Conservation (phyloP, 805 yeast species). For the Yarrowia bubula region DNA sequence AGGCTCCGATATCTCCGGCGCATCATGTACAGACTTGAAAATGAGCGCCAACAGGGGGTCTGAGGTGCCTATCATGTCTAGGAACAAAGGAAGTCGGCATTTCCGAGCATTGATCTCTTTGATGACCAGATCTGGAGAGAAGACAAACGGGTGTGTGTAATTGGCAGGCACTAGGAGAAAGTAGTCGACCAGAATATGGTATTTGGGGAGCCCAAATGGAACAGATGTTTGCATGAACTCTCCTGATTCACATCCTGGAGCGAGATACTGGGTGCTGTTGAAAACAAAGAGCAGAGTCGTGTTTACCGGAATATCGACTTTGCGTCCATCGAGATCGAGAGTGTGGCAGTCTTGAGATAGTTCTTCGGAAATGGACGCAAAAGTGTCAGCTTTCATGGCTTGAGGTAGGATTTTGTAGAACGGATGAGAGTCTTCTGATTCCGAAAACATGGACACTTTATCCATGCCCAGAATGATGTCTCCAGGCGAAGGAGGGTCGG, state of each 20-base stretch:
- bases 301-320: constrained; percentile 30
- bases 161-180: constrained; percentile 31
- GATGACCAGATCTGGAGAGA: constrained; percentile 26
- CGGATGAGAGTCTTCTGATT: constrained; percentile 2
- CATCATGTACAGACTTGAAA: neutral
- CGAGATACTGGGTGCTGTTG: constrained; percentile 25
- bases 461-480: constrained; percentile 11
- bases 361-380: neutral
- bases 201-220: constrained; percentile 32
- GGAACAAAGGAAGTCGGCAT: neutral
- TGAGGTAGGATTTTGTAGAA: constrained; percentile 14
- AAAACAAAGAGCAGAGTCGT: constrained; percentile 31
- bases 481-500: neutral
- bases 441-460: neutral
- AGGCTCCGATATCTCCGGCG: neutral
- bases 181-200: constrained; percentile 29
- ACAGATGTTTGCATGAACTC: constrained; percentile 30
- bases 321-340: constrained; percentile 10
- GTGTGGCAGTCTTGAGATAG: neutral
- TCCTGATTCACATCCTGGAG: neutral
- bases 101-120: constrained; percentile 14
- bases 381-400: constrained; percentile 1
- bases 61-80: constrained; percentile 5
- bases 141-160: constrained; percentile 11
- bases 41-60: constrained; percentile 13